These are phyloP conservation scores for Psidium friedrichsthalianum DNA, from an alignment of 345 rosid genomes.

Conservation along the genomic window DNA sequence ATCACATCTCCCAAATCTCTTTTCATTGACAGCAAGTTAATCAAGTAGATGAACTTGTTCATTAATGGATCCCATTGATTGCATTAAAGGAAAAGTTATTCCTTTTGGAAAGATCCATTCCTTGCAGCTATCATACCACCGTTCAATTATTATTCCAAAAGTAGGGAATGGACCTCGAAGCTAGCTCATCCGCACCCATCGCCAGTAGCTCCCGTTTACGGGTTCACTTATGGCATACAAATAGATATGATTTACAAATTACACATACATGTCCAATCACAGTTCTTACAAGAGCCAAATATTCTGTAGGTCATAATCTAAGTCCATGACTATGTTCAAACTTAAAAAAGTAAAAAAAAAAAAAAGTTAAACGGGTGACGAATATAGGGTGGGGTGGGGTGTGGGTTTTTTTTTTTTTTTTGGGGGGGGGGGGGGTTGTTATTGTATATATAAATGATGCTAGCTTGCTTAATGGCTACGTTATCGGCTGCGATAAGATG, in stretches of 20 bases:
- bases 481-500: neutral
- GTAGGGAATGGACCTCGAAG: neutral
- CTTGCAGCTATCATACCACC: neutral
- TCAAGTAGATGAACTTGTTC: neutral
- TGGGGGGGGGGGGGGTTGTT: no score
- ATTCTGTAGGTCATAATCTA: neutral
- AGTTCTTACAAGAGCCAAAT: neutral
- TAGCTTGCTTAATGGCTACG: neutral
- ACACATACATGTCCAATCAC: neutral
- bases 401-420: no score
- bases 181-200: neutral
- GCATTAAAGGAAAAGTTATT: neutral
- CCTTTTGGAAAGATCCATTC: neutral
- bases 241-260: neutral
- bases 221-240: neutral
- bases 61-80: neutral
- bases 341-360: neutral
- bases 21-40: neutral
- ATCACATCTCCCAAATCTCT: neutral
- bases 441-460: neutral
- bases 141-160: neutral
- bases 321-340: neutral
- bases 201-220: neutral
- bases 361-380: neutral
- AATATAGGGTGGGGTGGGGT: no score